Evolutionary conservation across 2,329 filamentous ascomycete genomes (phyloP), one percentile per base, ranked within the genome.

Genomic region (Sporothrix euskadiensis): DNA sequence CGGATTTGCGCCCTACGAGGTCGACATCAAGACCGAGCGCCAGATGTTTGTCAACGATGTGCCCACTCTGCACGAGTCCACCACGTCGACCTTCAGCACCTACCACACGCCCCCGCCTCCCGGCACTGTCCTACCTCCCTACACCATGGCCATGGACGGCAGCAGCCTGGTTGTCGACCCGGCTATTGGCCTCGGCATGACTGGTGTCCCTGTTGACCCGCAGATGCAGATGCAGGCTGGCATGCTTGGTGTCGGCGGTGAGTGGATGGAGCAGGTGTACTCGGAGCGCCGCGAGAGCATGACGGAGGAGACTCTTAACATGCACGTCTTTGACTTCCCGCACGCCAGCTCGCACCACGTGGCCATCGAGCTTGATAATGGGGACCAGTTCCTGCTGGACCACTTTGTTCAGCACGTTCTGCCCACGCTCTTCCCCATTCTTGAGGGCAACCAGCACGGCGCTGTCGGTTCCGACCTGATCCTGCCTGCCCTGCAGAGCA

Each of bases 21-120:
- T 98, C 75, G 95, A 98, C 81, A 92, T 98, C 84, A 97, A 95
- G 87, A 98, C 94, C 0, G 95, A 98, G 84, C 88, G 93, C 76
- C 94, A 98, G 78, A 94, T 97, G 85, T 97, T 93, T 82, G 90
- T 98, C 82, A 94, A 98, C 79, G 93, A 98, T 80, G 88, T 97
- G 73, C 94, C 93, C 4, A 92, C 94, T 16, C 86, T 95, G 74
- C 87, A 90, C 77, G 94, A 98, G 82, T 97, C 94, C 14, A 93
- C 93, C 44, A 91, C 94, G 52, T 97, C 94, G 0, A 97, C 94
- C 32, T 98, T 97, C 83, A 97, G 91, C 87, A 94, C 93, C n/a
- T 96, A 90, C 81, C 91, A 93, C 78, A 90, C 91, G 30, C 94
- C 94, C 19, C 92, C 93, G 41, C 89, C 91, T 32, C 84, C 90